These are phyloP conservation scores for Avena eriantha DNA, from an alignment of 176 grass and related monocot genomes.

Conservation along the genomic window DNA sequence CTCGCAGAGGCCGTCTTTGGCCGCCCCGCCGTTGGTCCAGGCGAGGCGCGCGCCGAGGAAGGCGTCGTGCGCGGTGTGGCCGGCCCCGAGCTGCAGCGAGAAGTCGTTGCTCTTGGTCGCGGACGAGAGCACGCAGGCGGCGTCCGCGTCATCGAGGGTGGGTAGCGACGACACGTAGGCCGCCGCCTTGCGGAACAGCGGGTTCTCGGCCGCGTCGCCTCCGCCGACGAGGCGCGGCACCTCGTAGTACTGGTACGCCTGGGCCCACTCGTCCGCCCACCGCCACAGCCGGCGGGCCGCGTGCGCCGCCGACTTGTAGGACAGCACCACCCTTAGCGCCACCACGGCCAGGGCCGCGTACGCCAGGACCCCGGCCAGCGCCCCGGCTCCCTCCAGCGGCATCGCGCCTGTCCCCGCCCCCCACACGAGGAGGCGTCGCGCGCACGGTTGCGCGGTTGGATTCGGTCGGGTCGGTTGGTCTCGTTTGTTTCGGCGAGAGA, in stretches of 20 bases:
- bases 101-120: slow-evolving; percentile 78
- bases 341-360: slow-evolving; percentile 43
- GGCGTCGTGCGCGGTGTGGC: slow-evolving; percentile 63
- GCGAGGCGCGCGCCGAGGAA: slow-evolving; percentile 80
- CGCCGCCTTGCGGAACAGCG: slow-evolving; percentile 80
- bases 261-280: slow-evolving; percentile 69
- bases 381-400: slow-evolving; percentile 40
- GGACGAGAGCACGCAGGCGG: slow-evolving; percentile 74
- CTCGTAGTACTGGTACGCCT: slow-evolving; percentile 95
- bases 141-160: slow-evolving; percentile 72
- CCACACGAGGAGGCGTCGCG: neutral
- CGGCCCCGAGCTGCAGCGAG: slow-evolving; percentile 59
- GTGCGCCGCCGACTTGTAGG: slow-evolving; percentile 74
- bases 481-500: neutral
- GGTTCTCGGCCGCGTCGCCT: slow-evolving; percentile 62
- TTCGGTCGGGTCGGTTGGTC: slow-evolving; percentile 45
- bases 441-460: slow-evolving; percentile 45
- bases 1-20: slow-evolving; percentile 14
- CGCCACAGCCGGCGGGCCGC: slow-evolving; percentile 63
- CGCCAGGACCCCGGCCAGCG: neutral
- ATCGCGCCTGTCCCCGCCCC: neutral
- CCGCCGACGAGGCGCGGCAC: slow-evolving; percentile 56
- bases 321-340: slow-evolving; percentile 61
- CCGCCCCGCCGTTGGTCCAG: slow-evolving; percentile 56
- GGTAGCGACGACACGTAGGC: slow-evolving; percentile 78